These are phyloP conservation scores for Ailanthus altissimus DNA, from an alignment of 345 rosid genomes.

Conservation along the genomic window DNA sequence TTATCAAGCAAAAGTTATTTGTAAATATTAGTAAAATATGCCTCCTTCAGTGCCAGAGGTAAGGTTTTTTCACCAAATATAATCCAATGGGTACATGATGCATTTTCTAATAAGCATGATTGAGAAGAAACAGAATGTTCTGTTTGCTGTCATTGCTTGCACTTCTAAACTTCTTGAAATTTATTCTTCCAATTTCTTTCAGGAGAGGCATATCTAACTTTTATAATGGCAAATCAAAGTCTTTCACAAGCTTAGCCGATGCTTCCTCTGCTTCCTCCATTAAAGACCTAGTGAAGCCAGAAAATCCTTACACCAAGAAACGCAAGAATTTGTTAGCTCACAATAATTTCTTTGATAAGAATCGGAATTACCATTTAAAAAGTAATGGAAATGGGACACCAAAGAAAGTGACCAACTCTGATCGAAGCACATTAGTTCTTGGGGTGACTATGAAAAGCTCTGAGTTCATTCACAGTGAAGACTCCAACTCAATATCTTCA, in stretches of 20 bases:
- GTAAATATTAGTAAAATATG: constrained; percentile 5
- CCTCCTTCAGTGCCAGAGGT: neutral
- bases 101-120: neutral
- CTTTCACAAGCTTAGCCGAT: constrained; percentile 51
- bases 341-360: constrained; percentile 21
- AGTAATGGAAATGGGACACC: constrained; percentile 26
- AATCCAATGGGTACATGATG: neutral
- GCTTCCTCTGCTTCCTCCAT: constrained; percentile 31
- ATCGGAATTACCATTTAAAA: neutral
- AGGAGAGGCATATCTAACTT: constrained; percentile 49
- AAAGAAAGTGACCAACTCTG: constrained; percentile 21
- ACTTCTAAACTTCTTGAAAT: constrained; percentile 5
- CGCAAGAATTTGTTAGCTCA: constrained; percentile 38
- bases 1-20: neutral
- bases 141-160: neutral
- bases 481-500: constrained; percentile 6
- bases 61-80: neutral
- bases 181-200: constrained; percentile 19
- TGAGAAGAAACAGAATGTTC: neutral
- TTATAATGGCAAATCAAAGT: constrained; percentile 48
- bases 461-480: constrained; percentile 13
- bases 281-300: constrained; percentile 46
- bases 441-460: constrained; percentile 4
- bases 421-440: constrained; percentile 13
- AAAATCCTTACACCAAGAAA: constrained; percentile 37